Percentiles rank a stretch among this genome's conserved stretches.
Evolutionary conservation across 495 filamentous ascomycete genomes (phyloP).

Genomic region (Aspergillus taichungensis): DNA sequence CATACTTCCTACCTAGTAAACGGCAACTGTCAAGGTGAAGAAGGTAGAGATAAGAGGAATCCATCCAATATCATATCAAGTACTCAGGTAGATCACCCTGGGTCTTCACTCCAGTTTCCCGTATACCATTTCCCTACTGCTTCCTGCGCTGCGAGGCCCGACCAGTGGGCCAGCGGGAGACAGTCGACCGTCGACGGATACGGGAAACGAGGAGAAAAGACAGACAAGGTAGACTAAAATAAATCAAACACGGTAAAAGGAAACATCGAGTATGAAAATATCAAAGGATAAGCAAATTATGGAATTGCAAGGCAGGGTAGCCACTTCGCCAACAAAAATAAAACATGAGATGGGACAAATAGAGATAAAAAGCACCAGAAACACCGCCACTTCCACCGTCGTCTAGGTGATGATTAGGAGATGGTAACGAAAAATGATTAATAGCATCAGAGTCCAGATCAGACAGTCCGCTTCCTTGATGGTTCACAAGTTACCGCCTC

Average conservation of each 20-base stretch:
- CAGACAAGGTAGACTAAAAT: conserved; percentile 12
- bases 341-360: conserved; percentile 14
- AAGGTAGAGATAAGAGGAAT: background rate
- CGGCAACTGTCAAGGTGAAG: too few relatives aligned
- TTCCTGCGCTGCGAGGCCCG: conserved; percentile 9
- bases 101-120: background rate
- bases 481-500: conserved; percentile 18
- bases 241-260: conserved; percentile 9
- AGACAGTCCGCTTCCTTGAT: conserved; percentile 27
- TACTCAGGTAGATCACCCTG: conserved; percentile 7
- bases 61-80: conserved; percentile 12
- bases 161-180: conserved; percentile 12
- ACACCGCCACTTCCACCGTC: conserved; percentile 39
- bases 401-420: conserved; percentile 33
- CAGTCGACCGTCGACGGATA: conserved; percentile 1
- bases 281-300: conserved; percentile 15
- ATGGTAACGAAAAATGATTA: conserved; percentile 22
- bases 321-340: conserved; percentile 19
- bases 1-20: conserved; percentile 9
- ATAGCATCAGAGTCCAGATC: conserved; percentile 27
- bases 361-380: conserved; percentile 30
- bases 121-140: conserved; percentile 4
- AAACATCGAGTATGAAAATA: conserved; percentile 8
- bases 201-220: conserved; percentile 1
- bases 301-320: conserved; percentile 9